phyloP scores from a whole-genome alignment of 2,329 filamentous ascomycete species.

The Phyllosticta capitalensis region DNA sequence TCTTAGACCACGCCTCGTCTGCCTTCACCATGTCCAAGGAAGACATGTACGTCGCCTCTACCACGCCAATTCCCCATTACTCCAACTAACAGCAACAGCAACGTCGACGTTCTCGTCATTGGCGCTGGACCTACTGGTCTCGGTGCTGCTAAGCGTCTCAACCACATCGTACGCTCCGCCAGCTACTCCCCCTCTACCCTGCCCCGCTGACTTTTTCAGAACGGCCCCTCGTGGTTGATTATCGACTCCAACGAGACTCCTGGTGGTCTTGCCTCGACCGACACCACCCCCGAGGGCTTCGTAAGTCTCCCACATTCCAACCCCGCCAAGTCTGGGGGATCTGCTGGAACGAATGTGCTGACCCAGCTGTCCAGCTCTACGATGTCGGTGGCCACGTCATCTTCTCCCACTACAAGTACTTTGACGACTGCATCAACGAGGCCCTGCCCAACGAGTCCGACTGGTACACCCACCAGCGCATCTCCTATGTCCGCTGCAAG shows the following conservation, averaged over 20 bases:
- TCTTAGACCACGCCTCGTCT: constrained; percentile 23
- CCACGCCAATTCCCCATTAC: neutral
- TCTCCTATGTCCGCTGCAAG: constrained; percentile 98
- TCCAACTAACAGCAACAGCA: constrained; percentile 43
- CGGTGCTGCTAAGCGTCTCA: constrained; percentile 93
- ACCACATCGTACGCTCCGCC: constrained; percentile 69
- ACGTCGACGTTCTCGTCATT: constrained; percentile 95
- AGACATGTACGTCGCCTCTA: constrained; percentile 26
- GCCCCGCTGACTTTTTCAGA: constrained; percentile 42
- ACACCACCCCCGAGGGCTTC: constrained; percentile 91
- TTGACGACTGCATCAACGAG: constrained; percentile 97
- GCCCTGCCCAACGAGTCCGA: constrained; percentile 87
- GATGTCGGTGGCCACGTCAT: constrained; percentile 98
- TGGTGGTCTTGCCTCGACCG: constrained; percentile 91
- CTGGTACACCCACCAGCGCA: constrained; percentile 96
- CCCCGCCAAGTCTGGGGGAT: constrained; percentile 9
- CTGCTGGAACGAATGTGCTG: constrained; percentile 13
- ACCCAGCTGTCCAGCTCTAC: constrained; percentile 56
- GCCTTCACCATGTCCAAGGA: constrained; percentile 26
- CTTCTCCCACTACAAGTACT: constrained; percentile 99
- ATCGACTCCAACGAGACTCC: constrained; percentile 85
- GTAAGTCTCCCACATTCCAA: constrained; percentile 50
- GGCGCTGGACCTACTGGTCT: constrained; percentile 95
- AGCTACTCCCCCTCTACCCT: constrained; percentile 8
- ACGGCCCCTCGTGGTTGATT: constrained; percentile 91